Percentiles rank a stretch among this genome's conserved stretches.
These are phyloP conservation scores for Tephrocybe sp. DNA, from an alignment of 768 basidiomycete species.

Conservation along the genomic window DNA sequence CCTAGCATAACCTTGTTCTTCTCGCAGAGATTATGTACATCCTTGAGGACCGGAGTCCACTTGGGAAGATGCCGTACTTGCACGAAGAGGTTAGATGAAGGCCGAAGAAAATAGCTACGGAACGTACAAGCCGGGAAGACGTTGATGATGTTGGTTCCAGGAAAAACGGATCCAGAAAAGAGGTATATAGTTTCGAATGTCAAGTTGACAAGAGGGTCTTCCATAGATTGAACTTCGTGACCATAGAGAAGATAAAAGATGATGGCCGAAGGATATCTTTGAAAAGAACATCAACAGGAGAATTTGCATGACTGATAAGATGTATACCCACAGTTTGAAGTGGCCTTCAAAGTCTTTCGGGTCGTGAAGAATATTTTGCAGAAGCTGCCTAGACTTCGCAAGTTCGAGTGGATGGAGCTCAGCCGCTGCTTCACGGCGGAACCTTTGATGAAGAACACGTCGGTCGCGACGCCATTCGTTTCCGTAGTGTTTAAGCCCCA, in stretches of 20 bases:
- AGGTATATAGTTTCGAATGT: slow-evolving; percentile 11
- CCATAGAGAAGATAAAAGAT: slow-evolving; percentile 12
- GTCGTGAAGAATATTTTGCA: slow-evolving; percentile 3
- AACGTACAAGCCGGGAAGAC: slow-evolving; percentile 6
- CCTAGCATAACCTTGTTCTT: slow-evolving; percentile 2
- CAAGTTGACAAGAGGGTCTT: slow-evolving; percentile 8
- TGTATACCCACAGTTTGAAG: slow-evolving; percentile 8
- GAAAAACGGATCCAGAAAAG: slow-evolving; percentile 11
- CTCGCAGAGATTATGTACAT: slow-evolving; percentile 5
- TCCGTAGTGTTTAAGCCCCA: slow-evolving; percentile 10
- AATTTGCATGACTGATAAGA: background rate
- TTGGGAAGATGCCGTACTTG: slow-evolving; percentile 7
- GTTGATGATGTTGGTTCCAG: slow-evolving; percentile 12
- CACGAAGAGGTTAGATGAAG: background rate
- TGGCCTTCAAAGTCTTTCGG: slow-evolving; percentile 10
- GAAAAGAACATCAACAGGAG: background rate
- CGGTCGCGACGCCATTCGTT: slow-evolving; percentile 10
- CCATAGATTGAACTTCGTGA: slow-evolving; percentile 7
- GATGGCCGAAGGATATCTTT: slow-evolving; percentile 10
- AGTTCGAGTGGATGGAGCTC: slow-evolving; percentile 9
- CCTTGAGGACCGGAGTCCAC: slow-evolving; percentile 6
- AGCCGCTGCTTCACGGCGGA: slow-evolving; percentile 7
- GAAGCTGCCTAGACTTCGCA: slow-evolving; percentile 4
- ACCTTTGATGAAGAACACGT: slow-evolving; percentile 9
- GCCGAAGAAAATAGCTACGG: background rate